Base-by-base conservation (phyloP, 2,329 filamentous ascomycete genomes). In the Trichoderma guizhouense region DNA sequence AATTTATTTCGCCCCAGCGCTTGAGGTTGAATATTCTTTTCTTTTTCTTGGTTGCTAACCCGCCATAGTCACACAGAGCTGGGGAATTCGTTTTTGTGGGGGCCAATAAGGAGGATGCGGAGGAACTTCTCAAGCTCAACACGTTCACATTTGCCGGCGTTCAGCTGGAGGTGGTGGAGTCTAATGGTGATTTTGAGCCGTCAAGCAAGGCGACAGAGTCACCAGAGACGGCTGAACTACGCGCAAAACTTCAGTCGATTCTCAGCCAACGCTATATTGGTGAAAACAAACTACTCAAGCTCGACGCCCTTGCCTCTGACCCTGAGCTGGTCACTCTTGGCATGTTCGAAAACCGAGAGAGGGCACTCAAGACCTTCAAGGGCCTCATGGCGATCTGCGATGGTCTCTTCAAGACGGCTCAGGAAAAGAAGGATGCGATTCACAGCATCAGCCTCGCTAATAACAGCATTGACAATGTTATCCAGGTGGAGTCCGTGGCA, bases 341-440 rank as follows among this genome's bases (percentile, higher is more conserved):
- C 47, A 92, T 95, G 77, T 94, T 97, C 79, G 88, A 90, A 73
- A 89, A 85, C 72, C 88, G 87, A 72, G 89, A 91, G 4, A 91
- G 90, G 1, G 90, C 92, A 60, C 88, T 92, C 74, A 99, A 98
- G 80, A 93, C 97, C 74, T 98, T 98, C 83, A 93, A 93, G 67
- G 95, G 93, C 1, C 86, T 98, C 73, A 97, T 98, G 93, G 90
- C 89, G 72, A 90, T 98, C 61, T 94, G 93, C 79, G 91, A 97
- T 68, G 84, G 89, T 73, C 87, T 92, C 21, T 97, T 97, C 83
- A 90, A 91, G 75, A 91, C 88, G 2, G 79, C 87, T 14, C 86
- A 91, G 73, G 90, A 92, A 64, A 95, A 95, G 80, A 88, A 90
- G 64, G 91, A 94, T 61, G 91, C 92, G 5, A 91, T 99, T 63